Percentiles rank a stretch among this genome's conserved stretches.
These are phyloP conservation scores for Amauroascus verrucosus DNA, from an alignment of 2,329 filamentous ascomycete genomes.

Conservation along the genomic window DNA sequence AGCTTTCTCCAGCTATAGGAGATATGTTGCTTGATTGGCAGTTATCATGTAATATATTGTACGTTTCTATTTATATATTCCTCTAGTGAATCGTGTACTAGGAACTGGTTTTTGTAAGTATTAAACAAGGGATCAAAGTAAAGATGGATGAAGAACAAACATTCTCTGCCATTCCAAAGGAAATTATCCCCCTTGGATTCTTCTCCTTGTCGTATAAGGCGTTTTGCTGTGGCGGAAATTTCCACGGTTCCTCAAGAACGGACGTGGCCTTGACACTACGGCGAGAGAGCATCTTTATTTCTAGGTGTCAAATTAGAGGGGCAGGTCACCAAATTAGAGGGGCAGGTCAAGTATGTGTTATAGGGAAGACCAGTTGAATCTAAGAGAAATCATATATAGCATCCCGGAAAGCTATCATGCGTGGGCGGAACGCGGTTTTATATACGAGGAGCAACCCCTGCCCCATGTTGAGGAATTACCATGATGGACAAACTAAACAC, in stretches of 20 bases:
- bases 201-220: slow-evolving; percentile 21
- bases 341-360: no score
- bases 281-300: slow-evolving; percentile 22
- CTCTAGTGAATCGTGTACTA: slow-evolving; percentile 31
- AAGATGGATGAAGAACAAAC: slow-evolving; percentile 18
- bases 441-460: no score
- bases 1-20: not conserved
- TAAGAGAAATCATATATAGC: no score
- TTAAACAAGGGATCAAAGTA: no score
- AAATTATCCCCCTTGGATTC: slow-evolving; percentile 27
- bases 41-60: not conserved
- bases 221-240: slow-evolving; percentile 20
- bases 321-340: no score
- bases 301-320: not conserved
- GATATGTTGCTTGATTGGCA: no score
- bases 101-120: slow-evolving; percentile 21
- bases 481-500: no score
- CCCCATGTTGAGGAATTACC: no score
- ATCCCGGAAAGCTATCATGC: no score
- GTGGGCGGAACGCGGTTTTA: no score
- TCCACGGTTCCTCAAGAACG: slow-evolving; percentile 21
- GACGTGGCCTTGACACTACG: slow-evolving; percentile 21
- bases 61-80: slow-evolving; percentile 33
- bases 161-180: slow-evolving; percentile 31
- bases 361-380: no score